Base-by-base conservation (phyloP, 139 green algal genomes). In the Chlorella sorokiniana region DNA sequence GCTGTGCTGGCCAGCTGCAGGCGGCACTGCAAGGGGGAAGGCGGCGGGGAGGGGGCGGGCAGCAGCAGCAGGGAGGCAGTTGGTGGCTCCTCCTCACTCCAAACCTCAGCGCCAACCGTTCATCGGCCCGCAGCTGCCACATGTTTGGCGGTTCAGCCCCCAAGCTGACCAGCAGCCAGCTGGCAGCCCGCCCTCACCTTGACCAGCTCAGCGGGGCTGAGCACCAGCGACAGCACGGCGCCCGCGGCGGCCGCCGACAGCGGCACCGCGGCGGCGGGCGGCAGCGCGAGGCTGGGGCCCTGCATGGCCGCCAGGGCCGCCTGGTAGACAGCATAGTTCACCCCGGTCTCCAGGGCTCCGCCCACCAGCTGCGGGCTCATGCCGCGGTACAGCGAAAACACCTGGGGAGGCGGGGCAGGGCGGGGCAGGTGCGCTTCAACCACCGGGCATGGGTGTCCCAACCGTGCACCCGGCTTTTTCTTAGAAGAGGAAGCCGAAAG, bases 151-250 rank as follows among this genome's bases (percentile, higher is more conserved):
- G 48, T 59, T 59, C 16, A 11, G 11, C 14, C 48, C 16, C 14
- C 14, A 16, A 16, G 14, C 11, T 59, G 16, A 59, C 48, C 83
- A 91, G 79, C 84, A 91, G 78, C 20, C 85, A 78, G 73, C 84
- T 88, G 75, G 14, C 51, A 9, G 35, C 38, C n/a, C 25, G 25
- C 41, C 18, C 41, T 35, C 37, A 89, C 88, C 86, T 97, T 97
- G 63, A 97, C 45, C 0, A 97, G 86, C 87, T 97, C 93, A 38
- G 89, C 89, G 0, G 93, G 93, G 4, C 77, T 88, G 16, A 97
- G 85, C 25, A 97, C 80, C 37, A 88, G 73, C 42, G 83, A 91
- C 9, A 97, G 84, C 1, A 91, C 81, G 23, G 92, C 64, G 8
- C 91, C 93, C 14, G 91, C 89, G 6, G 84, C 61, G 8, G 85